Evolutionary conservation across 805 yeast genomes (phyloP), one percentile per base, ranked within the genome.

Genomic region (Schwanniomyces yamadae): DNA sequence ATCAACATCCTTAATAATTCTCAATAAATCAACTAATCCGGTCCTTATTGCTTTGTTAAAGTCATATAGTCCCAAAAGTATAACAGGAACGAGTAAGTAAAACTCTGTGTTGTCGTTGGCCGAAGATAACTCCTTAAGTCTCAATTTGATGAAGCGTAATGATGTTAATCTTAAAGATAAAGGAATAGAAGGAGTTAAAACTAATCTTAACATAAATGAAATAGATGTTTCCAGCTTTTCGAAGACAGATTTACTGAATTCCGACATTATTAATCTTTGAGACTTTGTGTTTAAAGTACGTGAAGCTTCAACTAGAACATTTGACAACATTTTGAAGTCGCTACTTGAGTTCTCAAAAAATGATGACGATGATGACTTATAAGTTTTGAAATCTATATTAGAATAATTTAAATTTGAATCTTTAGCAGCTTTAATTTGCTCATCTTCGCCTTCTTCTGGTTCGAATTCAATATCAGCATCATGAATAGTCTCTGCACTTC

Each of bases 171-270:
- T 73, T 10, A 77, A 73, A 23, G 75, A 69, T 6, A 75, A 49
- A 31, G 93, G 93, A 2, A 78, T 68, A 5, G 75, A 66, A 10
- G 78, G 71, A 1, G 86, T 74, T 18, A 77, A 66, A 0, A 81
- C 57, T 4, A 78, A 64, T 54, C 89, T 69, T 9, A 78, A 49
- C 26, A 80, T 54, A 51, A 83, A 84, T 0, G 89, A 74, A n/a
- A 79, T 44, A 21, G 68, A 64, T 2, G 75, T 48, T 41, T 71
- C 78, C 2, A 50, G 37, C 2, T 72, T 54, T 1, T 61, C 48
- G 40, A 77, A 74, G 1, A 48, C 43, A n/a, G 41, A 19, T 12
- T 46, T 41, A 19, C 44, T 28, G 36, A 55, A 55, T 18, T 34
- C 28, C 15, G 31, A 26, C 18, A 51, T 38, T 4, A 41, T 20